These are phyloP conservation scores for Picea glauca DNA, from an alignment of 75 land plant species.

Conservation along the genomic window DNA sequence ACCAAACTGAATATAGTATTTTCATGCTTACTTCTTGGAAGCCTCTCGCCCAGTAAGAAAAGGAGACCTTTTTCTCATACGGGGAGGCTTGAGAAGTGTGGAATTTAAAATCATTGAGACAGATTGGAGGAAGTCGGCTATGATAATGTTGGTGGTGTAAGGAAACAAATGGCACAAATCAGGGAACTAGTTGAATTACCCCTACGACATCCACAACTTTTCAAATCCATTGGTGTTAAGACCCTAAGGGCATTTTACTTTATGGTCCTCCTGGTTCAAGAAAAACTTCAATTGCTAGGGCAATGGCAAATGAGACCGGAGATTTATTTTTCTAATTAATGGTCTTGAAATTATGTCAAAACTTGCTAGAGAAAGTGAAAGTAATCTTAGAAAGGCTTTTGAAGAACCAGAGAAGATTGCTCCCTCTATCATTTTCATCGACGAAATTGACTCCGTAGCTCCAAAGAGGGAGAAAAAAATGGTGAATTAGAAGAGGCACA, in stretches of 20 bases:
- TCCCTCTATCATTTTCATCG: conserved; percentile 27
- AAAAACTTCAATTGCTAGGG: conserved; percentile 27
- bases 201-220: no score
- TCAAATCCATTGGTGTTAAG: background rate
- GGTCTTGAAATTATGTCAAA: conserved; percentile 44
- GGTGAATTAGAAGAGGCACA: no score
- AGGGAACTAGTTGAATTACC: conserved; percentile 21
- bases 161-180: conserved; percentile 31
- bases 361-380: conserved; percentile 35
- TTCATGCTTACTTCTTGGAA: conserved; percentile 18
- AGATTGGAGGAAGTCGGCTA: conserved; percentile 30
- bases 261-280: conserved; percentile 36
- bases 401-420: conserved; percentile 34
- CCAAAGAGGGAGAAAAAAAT: no score
- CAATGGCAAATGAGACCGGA: conserved; percentile 29
- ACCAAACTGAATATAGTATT: no score
- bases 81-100: conserved; percentile 31
- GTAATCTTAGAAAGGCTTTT: conserved; percentile 32
- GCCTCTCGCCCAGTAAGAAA: conserved; percentile 24
- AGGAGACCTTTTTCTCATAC: conserved; percentile 18
- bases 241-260: conserved; percentile 28
- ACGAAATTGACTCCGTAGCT: conserved; percentile 25
- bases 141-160: conserved; percentile 34
- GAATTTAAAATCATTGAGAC: conserved; percentile 33
- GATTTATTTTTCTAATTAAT: conserved; percentile 8